Evolutionary conservation across 2,329 filamentous ascomycete species (phyloP), one percentile per base, ranked within the genome.

Genomic region (Waltergamsia citrina): DNA sequence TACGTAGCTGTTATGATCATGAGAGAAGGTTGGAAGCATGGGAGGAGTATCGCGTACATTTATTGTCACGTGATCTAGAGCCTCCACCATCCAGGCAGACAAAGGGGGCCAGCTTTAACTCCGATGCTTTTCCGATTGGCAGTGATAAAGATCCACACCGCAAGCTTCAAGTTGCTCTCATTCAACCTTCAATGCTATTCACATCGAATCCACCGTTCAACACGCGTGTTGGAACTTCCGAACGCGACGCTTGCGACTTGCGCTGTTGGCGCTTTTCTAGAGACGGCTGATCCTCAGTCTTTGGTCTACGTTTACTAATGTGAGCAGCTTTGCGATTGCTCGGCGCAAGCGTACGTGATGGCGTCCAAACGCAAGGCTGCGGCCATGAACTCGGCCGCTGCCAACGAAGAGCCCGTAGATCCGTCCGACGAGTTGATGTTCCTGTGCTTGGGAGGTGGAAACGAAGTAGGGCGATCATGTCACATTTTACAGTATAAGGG

Each of bases 401-500:
- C 60, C 11, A 72, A 79, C 27, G 86, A 95, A 38, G 87, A 95
- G 50, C 85, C 87, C 1, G 81, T 94, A 38, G 90, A 96, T 49
- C 87, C 92, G 5, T 77, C 87, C 2, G 92, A 98, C 53, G 87
- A 96, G 66, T 74, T 98, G 38, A 84, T 87, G 64, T 98, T 98
- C 51, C 73, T 94, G 35, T 93, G 86, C 49, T 67, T 98, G 24
- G 92, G 92, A 41, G 92, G 92, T 41, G 92, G 92, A 46, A 96
- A 95, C 57, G 92, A 98, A 62, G 92, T 98, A 41, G 92, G 92
- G 35, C 74, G 92, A 44, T 96, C 92, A 44, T 96, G 92, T 59
- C 92, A 98, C 56, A 94, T 98, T 48, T 79, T 98, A 39, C 87
- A 96, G 53, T 98, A 98, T 73, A 98, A 96, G 63, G 92, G 92